Evolutionary conservation across 1,139 yeast species (phyloP), one percentile per base, ranked within the genome.

Genomic region (Magnusiomyces magnusii): DNA sequence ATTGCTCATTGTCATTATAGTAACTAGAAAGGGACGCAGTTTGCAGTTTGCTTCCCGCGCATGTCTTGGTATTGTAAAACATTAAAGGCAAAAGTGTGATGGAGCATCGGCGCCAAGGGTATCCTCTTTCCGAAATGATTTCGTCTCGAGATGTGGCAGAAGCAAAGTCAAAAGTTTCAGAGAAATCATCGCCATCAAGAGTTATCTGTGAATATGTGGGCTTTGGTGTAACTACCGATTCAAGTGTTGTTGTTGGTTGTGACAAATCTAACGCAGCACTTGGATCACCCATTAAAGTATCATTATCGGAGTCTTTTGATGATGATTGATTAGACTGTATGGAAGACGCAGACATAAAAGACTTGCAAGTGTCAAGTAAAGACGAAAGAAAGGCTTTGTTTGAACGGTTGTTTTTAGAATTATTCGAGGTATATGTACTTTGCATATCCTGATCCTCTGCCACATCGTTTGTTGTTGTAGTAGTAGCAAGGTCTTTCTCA

Each of bases 61-160:
- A 52, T 17, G 47, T 28, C 34, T 52, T 41, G 3, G 47, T 17
- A 17, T 25, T 24, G 24, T 24, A 52, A 25, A n/a, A 42, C 23
- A 27, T 52, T 36, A 52, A 24, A 9, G 55, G 55, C 36, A 52
- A 17, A 21, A 52, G 24, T 17, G 55, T 23, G 13, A 52, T 24
- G n/a, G 55, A 17, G 24, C 55, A 52, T 23, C 55, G 47, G n/a
- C 55, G 34, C 55, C 55, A 52, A 15, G 55, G 55, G 34, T 52
- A 52, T 25, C 55, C 55, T 39, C 49, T 13, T 25, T 52, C 34
- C 3, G 55, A 52, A 2, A 42, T 3, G 2, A 52, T 39, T n/a
- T 52, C 49, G 34, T 25, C 28, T n/a, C 28, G 24, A 2, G 39
- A 5, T 5, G 28, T 27, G 25, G 23, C 19, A n/a, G 36, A 3